phyloP scores from a whole-genome alignment of 352 stramenopile genomes.

The Phytopythium kandeliae region DNA sequence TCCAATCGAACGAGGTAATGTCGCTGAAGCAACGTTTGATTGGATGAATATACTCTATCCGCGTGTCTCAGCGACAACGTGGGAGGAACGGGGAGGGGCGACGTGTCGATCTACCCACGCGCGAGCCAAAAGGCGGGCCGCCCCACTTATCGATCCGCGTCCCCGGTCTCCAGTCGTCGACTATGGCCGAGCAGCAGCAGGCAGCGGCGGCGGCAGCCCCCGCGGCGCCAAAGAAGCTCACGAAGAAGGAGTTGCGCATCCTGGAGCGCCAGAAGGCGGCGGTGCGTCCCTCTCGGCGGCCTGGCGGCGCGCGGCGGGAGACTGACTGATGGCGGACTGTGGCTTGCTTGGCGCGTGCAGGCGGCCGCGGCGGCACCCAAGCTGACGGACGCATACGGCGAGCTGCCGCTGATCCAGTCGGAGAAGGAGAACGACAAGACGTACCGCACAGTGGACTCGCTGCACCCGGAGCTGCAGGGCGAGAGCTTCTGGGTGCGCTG shows the following conservation, averaged over 20 bases:
- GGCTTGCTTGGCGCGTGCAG: constrained; percentile 6
- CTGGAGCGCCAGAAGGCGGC: constrained; percentile 81
- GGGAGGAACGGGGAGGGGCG: constrained; percentile 1
- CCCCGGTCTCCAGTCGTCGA: background rate
- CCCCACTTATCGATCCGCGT: constrained; percentile 19
- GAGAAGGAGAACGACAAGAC: constrained; percentile 74
- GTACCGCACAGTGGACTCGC: constrained; percentile 42
- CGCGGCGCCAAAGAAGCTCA: constrained; percentile 67
- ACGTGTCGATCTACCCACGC: background rate
- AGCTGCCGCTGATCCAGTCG: constrained; percentile 89
- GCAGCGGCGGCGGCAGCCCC: constrained; percentile 15
- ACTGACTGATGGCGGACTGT: too few relatives aligned
- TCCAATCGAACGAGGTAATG: constrained; percentile 23
- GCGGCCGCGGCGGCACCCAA: constrained; percentile 51
- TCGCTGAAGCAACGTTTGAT: constrained; percentile 9
- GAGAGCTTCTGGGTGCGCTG: constrained; percentile 94
- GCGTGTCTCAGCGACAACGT: background rate
- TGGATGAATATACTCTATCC: constrained; percentile 7
- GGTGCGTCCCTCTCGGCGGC: constrained; percentile 26
- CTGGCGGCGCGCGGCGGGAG: too few relatives aligned
- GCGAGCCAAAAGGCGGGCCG: background rate
- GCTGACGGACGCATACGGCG: constrained; percentile 84
- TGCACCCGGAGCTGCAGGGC: constrained; percentile 60
- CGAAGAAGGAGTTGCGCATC: constrained; percentile 88
- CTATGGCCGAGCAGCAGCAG: constrained; percentile 51